Evolutionary conservation across 1,284 basidiomycete species (phyloP), one percentile per base, ranked within the genome.

Genomic region (Cryptococcus maquisensis): DNA sequence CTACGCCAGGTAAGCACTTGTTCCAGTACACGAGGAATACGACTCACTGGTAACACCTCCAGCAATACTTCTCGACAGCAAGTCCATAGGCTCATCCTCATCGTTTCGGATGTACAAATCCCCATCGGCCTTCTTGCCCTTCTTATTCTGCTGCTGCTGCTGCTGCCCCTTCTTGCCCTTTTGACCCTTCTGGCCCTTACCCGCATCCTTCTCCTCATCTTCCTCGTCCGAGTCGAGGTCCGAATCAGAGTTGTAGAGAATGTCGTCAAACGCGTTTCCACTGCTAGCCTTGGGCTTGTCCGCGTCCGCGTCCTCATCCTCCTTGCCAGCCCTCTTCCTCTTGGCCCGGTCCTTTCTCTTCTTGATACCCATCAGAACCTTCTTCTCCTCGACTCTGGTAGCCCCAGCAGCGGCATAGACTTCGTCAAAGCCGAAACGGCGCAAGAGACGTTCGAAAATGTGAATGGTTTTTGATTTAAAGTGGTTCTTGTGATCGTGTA

Each of bases 401-500:
- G 88, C 87, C 59, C 83, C 87, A 3, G 80, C 77, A 46, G 72
- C 62, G 46, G 68, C 62, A 59, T 79, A 79, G 6, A 99, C 84
- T 20, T 86, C 86, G 48, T 94, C 86, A 80, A 85, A 96, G 0
- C 87, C 88, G 69, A 97, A 96, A 59, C 93, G 83, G 57, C 95
- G 81, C 60, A 98, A 82, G 82, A 98, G 86, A 45, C 96, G 84
- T 79, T 98, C 96, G 65, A 98, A 92, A 56, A 98, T 93, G 76
- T 98, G 94, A 44, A 92, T 84, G 13, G 97, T 90, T 79, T 97
- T 98, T 52, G 83, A 81, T 76, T 98, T 98, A 84, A 99, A 98
- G 74, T 98, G 95, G 71, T 98, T 97, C 75, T 95, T 95, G 79
- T 98, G 94, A 72, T 97, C 93, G 68, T 95, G 90, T 6, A 90